These are phyloP conservation scores for Saussurea involucrata DNA, from an alignment of 129 eudicot genomes.

Conservation along the genomic window DNA sequence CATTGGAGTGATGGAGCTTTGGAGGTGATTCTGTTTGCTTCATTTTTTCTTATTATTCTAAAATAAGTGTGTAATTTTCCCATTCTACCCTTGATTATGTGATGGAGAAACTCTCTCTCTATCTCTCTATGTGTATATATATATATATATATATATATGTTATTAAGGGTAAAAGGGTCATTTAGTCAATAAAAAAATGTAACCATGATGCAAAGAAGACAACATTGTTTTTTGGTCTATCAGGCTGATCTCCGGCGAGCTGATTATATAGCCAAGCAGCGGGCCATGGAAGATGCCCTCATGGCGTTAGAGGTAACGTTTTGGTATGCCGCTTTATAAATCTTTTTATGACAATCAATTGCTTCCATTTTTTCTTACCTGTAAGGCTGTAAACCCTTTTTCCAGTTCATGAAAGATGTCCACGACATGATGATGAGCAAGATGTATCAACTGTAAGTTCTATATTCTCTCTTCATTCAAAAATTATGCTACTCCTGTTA, in stretches of 20 bases:
- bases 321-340: neutral
- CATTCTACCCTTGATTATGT: too few relatives aligned
- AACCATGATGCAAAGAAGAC: too few relatives aligned
- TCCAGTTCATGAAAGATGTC: conserved; percentile 79
- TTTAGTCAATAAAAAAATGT: too few relatives aligned
- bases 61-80: too few relatives aligned
- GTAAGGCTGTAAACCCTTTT: conserved; percentile 21
- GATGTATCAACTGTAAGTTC: conserved; percentile 80
- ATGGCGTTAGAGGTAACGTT: conserved; percentile 87
- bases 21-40: conserved; percentile 52
- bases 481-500: neutral
- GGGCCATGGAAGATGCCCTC: conserved; percentile 89
- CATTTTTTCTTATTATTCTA: neutral
- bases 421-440: conserved; percentile 93
- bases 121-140: too few relatives aligned
- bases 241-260: conserved; percentile 98
- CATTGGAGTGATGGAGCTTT: conserved; percentile 99
- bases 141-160: too few relatives aligned
- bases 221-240: conserved; percentile 10
- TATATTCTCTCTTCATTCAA: neutral
- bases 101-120: too few relatives aligned
- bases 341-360: neutral
- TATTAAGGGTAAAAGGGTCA: too few relatives aligned
- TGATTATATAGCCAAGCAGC: conserved; percentile 83
- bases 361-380: conserved; percentile 11